Percentiles rank a stretch among this genome's conserved stretches.
Evolutionary conservation across 108 stramenopile species (phyloP).

Genomic region (Poteriospumella lacustris): DNA sequence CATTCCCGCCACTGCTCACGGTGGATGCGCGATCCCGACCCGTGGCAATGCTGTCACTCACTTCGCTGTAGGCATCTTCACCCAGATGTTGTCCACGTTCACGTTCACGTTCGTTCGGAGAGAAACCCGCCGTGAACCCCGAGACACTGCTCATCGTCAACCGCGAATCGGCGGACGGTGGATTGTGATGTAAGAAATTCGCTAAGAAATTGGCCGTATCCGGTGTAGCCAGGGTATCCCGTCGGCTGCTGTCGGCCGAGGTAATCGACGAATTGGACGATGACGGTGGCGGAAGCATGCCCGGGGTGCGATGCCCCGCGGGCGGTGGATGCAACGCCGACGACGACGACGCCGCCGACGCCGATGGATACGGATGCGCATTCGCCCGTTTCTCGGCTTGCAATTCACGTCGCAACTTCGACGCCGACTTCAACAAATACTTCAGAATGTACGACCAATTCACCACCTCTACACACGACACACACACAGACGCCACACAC

Average conservation of each 20-base stretch:
- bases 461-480: conserved; percentile 1
- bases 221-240: neutral
- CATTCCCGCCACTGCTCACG: too few species aligned
- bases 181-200: too few species aligned
- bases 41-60: too few species aligned
- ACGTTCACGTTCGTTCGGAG: too few species aligned
- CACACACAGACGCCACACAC: neutral
- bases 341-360: neutral
- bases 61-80: too few species aligned
- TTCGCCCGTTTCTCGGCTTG: neutral
- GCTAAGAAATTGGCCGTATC: neutral
- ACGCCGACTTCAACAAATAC: neutral
- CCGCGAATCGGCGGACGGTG: too few species aligned
- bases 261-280: neutral
- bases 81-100: too few species aligned
- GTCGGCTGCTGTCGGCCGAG: neutral
- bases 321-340: neutral
- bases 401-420: neutral
- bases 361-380: neutral
- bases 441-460: conserved; percentile 23
- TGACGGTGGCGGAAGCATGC: neutral
- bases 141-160: too few species aligned
- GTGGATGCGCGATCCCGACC: too few species aligned
- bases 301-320: neutral
- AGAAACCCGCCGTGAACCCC: too few species aligned